A percentile compares a stretch with the other conserved stretches of the same genome.
phyloP scores from a whole-genome alignment of 768 basidiomycete species.

The Termitomyces sp. region DNA sequence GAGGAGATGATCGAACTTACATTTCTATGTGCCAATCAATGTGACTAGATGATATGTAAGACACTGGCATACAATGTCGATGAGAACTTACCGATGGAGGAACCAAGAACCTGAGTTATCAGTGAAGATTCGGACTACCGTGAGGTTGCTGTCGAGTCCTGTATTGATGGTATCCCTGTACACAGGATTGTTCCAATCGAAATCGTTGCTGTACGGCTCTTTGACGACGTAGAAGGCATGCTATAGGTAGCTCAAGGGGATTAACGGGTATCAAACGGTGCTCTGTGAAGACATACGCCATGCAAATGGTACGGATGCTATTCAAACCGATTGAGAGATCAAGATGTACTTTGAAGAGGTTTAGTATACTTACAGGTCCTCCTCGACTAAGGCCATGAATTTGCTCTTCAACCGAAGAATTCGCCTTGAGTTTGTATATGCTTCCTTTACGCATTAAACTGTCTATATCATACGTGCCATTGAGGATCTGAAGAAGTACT shows the following conservation, averaged over 20 bases:
- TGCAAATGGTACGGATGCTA: constrained; percentile 27
- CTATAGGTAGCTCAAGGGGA: constrained; percentile 8
- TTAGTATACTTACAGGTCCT: constrained; percentile 3
- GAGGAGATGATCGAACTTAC: not conserved
- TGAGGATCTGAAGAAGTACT: constrained; percentile 1
- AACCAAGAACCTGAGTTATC: constrained; percentile 61
- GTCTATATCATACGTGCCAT: not conserved
- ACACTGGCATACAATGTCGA: not conserved
- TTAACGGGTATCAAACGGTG: not conserved
- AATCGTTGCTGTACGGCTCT: constrained; percentile 20
- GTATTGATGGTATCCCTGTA: constrained; percentile 31
- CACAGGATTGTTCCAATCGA: constrained; percentile 17
- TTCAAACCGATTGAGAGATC: not conserved
- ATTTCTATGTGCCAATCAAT: constrained; percentile 12
- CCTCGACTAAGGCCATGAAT: not conserved
- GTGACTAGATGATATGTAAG: not conserved
- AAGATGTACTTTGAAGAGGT: constrained; percentile 1
- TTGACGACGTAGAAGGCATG: constrained; percentile 34
- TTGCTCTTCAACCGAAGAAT: constrained; percentile 19
- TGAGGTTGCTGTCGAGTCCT: constrained; percentile 25
- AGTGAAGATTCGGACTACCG: constrained; percentile 52
- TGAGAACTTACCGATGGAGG: constrained; percentile 1
- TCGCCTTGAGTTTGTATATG: not conserved
- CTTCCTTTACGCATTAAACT: constrained; percentile 1
- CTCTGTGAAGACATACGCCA: constrained; percentile 16